Base-by-base conservation (phyloP, 2,329 filamentous ascomycete genomes). In the Fusarium begoniae region DNA sequence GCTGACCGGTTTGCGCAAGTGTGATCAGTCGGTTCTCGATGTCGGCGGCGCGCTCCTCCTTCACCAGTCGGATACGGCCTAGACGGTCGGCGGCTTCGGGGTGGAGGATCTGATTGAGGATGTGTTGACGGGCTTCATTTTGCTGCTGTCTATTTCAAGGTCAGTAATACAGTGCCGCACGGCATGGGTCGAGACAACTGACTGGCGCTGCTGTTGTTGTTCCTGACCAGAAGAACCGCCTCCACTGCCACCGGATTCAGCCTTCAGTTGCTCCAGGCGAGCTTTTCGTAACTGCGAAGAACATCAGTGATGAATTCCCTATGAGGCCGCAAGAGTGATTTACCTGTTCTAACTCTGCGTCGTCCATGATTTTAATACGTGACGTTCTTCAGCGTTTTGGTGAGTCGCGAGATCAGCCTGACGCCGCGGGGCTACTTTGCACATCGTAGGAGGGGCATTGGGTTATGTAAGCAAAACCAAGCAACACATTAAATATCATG, bases 81-180 rank as follows among this genome's bases (percentile, higher is more conserved):
- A 99, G 89, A 20, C 96, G 93, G 85, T 99, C 96, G 69, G 94
- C 93, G 24, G 96, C 96, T 80, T 96, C 94, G 75, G 96, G 96
- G 79, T 95, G 92, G 71, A 99, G 94, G 86, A 99, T 98, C 84
- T 98, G 96, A 77, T 89, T 90, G 72, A 99, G 91, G 77, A 98
- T 93, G 68, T 90, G 88, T 78, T 91, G 86, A 68, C 94, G 93
- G 44, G 92, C 92, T 82, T 96, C 93, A 74, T 90, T 88, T 76
- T 89, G 84, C 80, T 85, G 82, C 75, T 88, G 75, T 63, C 45
- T 53, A 26, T 10, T 13, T n/a, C 8, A 11, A n/a, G 3, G 30
- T 69, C 24, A 62, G 50, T 47, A 55, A 45, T n/a, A n/a, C 37
- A 24, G 4, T 22, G 14, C 15, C 6, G 12, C 8, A 22, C 28